phyloP scores from a whole-genome alignment of 176 grass and related monocot genomes.

The Rhynchospora tenuis region DNA sequence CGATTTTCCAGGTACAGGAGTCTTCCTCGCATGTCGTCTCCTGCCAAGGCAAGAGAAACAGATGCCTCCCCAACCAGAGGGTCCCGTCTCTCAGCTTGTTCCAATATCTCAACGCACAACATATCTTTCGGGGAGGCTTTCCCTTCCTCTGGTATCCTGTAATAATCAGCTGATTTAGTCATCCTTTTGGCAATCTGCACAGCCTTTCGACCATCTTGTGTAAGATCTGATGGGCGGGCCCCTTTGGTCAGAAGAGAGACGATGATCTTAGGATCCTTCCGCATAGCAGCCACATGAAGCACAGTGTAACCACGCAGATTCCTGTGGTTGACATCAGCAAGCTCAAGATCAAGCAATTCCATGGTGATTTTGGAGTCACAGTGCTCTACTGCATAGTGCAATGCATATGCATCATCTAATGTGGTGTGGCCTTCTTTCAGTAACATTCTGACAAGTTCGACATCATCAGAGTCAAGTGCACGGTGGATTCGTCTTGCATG shows the following conservation, averaged over 20 bases:
- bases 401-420: conserved; percentile 75
- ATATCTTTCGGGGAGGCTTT: conserved; percentile 51
- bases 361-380: conserved; percentile 86
- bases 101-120: conserved; percentile 72
- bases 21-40: conserved; percentile 42
- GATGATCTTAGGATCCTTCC: conserved; percentile 88
- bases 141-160: conserved; percentile 36
- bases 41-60: conserved; percentile 60
- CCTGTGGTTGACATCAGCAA: conserved; percentile 83
- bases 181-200: conserved; percentile 71
- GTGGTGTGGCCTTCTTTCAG: conserved; percentile 75
- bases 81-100: conserved; percentile 69
- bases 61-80: conserved; percentile 65
- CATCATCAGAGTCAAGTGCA: conserved; percentile 77
- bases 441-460: conserved; percentile 84
- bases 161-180: conserved; percentile 46
- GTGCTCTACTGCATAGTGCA: conserved; percentile 89
- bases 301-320: conserved; percentile 80
- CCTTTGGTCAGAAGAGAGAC: conserved; percentile 90
- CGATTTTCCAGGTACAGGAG: conserved; percentile 82
- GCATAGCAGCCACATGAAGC: conserved; percentile 71
- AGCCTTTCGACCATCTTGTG: conserved; percentile 72
- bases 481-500: conserved; percentile 65
- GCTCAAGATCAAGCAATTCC: conserved; percentile 71
- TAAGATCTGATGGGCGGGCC: conserved; percentile 58